Percentiles rank a stretch among this genome's conserved stretches.
These are phyloP conservation scores for Ambrosiella xylebori DNA, from an alignment of 2,329 filamentous ascomycete genomes.

Conservation along the genomic window DNA sequence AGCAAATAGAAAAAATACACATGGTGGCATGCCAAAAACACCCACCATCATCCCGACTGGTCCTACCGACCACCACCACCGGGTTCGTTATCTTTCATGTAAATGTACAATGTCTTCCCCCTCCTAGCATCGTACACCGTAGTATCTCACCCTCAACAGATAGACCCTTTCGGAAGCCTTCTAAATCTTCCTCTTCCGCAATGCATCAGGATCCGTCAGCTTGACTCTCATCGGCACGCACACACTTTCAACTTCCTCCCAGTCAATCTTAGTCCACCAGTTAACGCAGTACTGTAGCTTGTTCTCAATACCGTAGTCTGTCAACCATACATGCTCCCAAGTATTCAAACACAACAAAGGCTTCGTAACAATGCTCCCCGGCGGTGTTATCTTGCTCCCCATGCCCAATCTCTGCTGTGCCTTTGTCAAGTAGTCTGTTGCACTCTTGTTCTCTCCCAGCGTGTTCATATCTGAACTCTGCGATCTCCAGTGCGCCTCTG, in stretches of 20 bases:
- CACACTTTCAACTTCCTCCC: conserved; percentile 47
- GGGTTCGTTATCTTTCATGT: not conserved
- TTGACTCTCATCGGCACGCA: conserved; percentile 14
- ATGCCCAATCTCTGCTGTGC: conserved; percentile 11
- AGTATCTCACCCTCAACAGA: not conserved
- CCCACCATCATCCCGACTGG: not conserved
- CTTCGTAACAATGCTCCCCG: conserved; percentile 50
- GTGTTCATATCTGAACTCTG: conserved; percentile 56
- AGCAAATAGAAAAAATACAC: not conserved
- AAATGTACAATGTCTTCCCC: not conserved
- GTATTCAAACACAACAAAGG: conserved; percentile 85
- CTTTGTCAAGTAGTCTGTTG: conserved; percentile 20
- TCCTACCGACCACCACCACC: not conserved
- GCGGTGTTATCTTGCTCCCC: conserved; percentile 20
- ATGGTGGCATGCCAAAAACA: not conserved
- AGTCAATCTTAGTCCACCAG: conserved; percentile 85
- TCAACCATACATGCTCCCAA: conserved; percentile 87
- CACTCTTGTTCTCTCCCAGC: conserved; percentile 24
- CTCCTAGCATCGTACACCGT: not conserved
- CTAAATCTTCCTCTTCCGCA: not conserved
- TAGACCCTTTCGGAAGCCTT: no score
- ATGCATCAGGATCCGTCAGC: conserved; percentile 1
- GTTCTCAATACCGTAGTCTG: conserved; percentile 57
- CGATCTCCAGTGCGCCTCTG: conserved; percentile 64
- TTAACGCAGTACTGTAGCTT: conserved; percentile 59